These are phyloP conservation scores for Ceratobasidium papillatum DNA, from an alignment of 1,284 basidiomycete genomes.

Conservation along the genomic window DNA sequence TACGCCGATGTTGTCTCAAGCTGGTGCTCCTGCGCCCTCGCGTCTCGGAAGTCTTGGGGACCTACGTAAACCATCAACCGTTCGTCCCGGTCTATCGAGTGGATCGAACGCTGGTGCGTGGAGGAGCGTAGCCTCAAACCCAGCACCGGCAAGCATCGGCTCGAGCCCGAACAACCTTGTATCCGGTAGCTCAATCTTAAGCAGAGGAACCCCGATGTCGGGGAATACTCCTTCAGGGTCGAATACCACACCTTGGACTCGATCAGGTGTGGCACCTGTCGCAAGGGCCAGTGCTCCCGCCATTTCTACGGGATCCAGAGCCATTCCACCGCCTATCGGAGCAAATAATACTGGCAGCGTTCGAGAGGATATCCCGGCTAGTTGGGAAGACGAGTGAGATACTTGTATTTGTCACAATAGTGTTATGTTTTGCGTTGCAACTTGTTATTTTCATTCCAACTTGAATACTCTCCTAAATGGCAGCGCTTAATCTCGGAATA, in stretches of 20 bases:
- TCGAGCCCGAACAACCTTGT: not conserved
- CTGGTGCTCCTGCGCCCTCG: slow-evolving; percentile 48
- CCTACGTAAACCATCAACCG: slow-evolving; percentile 36
- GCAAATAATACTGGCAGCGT: not conserved
- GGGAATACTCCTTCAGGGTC: slow-evolving; percentile 18
- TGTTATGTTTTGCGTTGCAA: not conserved
- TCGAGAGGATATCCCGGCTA: slow-evolving; percentile 27
- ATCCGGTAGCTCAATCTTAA: not conserved
- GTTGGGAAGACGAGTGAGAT: slow-evolving; percentile 36
- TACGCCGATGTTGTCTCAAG: slow-evolving; percentile 67
- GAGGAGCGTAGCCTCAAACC: slow-evolving; percentile 33
- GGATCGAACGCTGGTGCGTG: not conserved
- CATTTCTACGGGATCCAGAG: not conserved
- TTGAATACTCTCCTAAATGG: not conserved
- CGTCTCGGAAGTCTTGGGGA: slow-evolving; percentile 37
- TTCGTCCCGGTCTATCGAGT: not conserved
- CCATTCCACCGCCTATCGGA: not conserved
- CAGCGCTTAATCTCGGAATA: not conserved
- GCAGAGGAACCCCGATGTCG: slow-evolving; percentile 11
- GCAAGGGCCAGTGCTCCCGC: not conserved
- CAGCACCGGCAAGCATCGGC: not conserved
- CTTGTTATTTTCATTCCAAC: not conserved
- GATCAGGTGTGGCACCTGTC: slow-evolving; percentile 8
- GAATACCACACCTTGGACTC: slow-evolving; percentile 37
- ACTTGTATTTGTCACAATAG: not conserved